These are phyloP conservation scores for Diddensiella caesifluorescens DNA, from an alignment of 805 yeast species.

Conservation along the genomic window DNA sequence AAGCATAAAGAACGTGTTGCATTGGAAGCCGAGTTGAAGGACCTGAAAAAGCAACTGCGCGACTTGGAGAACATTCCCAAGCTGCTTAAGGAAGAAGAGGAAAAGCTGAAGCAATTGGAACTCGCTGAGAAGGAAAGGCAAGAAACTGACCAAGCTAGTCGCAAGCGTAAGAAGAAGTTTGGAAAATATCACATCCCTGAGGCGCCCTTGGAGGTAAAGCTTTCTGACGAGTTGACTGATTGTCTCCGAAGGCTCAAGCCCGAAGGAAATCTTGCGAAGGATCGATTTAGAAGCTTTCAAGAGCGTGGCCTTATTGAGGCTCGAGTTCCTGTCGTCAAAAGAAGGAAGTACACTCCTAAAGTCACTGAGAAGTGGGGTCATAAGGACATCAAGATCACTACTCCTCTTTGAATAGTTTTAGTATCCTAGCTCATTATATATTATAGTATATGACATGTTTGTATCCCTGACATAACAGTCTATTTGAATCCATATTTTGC, in stretches of 20 bases:
- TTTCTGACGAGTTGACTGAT: conserved; percentile 82
- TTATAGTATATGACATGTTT: no score
- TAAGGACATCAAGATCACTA: conserved; percentile 56
- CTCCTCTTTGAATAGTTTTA: conserved; percentile 1
- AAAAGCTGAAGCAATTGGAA: conserved; percentile 15
- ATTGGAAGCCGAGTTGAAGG: conserved; percentile 53
- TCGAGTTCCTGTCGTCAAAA: conserved; percentile 62
- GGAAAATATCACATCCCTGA: conserved; percentile 45
- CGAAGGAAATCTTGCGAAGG: conserved; percentile 82
- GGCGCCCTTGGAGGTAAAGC: conserved; percentile 62
- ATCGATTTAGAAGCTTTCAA: conserved; percentile 76
- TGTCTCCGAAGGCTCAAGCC: conserved; percentile 80
- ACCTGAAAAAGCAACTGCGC: conserved; percentile 52
- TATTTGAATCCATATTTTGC: conserved; percentile 30
- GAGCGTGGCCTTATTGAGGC: conserved; percentile 83
- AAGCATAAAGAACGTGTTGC: conserved; percentile 44
- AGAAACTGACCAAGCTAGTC: conserved; percentile 23
- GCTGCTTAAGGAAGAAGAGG: conserved; percentile 23
- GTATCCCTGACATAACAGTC: no score
- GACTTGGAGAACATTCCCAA: conserved; percentile 49
- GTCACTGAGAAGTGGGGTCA: conserved; percentile 89
- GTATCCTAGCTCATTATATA: no score
- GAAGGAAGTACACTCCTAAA: conserved; percentile 64
- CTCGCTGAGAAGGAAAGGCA: conserved; percentile 14
- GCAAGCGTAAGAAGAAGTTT: conserved; percentile 35